Evolutionary conservation across 2,329 filamentous ascomycete species (phyloP).

Genomic region (Penicillium digitatum): DNA sequence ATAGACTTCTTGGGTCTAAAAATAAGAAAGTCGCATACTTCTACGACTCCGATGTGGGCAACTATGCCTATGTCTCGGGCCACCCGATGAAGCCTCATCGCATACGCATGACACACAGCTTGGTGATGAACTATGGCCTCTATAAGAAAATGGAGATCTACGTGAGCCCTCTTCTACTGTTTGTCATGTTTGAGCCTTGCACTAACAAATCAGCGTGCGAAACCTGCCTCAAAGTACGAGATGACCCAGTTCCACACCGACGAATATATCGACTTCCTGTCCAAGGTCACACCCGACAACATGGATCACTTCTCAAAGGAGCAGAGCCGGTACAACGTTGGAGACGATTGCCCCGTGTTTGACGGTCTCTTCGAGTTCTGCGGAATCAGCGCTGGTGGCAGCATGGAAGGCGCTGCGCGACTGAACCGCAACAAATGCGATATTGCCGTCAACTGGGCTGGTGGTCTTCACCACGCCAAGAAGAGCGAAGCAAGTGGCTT

Average conservation of each 20-base stretch:
- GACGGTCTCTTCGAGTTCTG: constrained; percentile 69
- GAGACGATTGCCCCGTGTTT: constrained; percentile 62
- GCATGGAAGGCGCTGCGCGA: constrained; percentile 67
- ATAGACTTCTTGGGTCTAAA: constrained; percentile 47
- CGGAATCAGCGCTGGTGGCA: constrained; percentile 65
- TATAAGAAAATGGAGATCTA: constrained; percentile 73
- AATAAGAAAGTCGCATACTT: constrained; percentile 94
- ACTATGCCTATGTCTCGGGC: constrained; percentile 88
- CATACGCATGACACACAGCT: constrained; percentile 62
- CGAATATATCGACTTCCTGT: constrained; percentile 69
- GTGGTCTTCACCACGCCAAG: constrained; percentile 93
- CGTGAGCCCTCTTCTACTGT: constrained; percentile 39
- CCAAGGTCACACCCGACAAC: constrained; percentile 94
- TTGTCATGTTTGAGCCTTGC: background rate
- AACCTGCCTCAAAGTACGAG: constrained; percentile 68
- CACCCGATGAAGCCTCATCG: constrained; percentile 66
- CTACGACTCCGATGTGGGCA: constrained; percentile 96
- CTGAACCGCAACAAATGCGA: constrained; percentile 66
- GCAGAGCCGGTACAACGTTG: constrained; percentile 73
- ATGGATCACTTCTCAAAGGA: constrained; percentile 92
- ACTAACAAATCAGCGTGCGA: constrained; percentile 60
- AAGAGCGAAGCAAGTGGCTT: constrained; percentile 93
- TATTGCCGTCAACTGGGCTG: constrained; percentile 78
- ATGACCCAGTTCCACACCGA: constrained; percentile 72
- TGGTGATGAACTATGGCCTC: constrained; percentile 70